Evolutionary conservation across 2,329 filamentous ascomycete species (phyloP).

Genomic region (Paecilomyces niveus): DNA sequence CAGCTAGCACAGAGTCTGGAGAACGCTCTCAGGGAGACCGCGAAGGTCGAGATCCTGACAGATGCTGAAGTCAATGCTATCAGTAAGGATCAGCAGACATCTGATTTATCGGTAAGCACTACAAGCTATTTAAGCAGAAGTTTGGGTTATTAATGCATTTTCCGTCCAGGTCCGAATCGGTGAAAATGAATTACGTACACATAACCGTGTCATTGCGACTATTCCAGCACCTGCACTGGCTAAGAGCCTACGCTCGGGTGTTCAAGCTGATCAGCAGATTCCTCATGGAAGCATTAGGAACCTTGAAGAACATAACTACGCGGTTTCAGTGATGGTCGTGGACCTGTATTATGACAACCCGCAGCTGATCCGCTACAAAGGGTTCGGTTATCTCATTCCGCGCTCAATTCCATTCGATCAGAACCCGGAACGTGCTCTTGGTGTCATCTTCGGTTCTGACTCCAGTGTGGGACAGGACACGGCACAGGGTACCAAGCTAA

Average conservation of each 20-base stretch:
- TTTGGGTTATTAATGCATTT: not conserved
- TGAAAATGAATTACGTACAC: conserved; percentile 5
- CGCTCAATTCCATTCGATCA: conserved; percentile 60
- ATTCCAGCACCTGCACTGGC: conserved; percentile 21
- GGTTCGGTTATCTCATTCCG: conserved; percentile 91
- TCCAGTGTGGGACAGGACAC: conserved; percentile 51
- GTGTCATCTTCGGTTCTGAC: conserved; percentile 86
- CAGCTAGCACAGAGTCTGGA: conserved; percentile 52
- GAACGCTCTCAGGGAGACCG: conserved; percentile 41
- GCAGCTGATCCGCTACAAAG: conserved; percentile 57
- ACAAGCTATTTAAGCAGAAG: not conserved
- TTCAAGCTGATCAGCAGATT: conserved; percentile 2
- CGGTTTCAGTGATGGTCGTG: conserved; percentile 82
- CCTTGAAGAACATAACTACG: conserved; percentile 42
- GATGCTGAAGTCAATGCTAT: conserved; percentile 45
- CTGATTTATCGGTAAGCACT: conserved; percentile 18
- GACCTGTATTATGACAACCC: conserved; percentile 75
- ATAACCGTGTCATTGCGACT: conserved; percentile 28
- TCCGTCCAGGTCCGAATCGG: conserved; percentile 11
- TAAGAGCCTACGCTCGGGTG: conserved; percentile 12
- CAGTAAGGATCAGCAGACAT: conserved; percentile 13
- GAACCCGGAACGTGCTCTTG: conserved; percentile 77
- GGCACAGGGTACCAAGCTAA: conserved; percentile 69
- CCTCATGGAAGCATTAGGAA: conserved; percentile 14
- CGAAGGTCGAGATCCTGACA: conserved; percentile 55